Evolutionary conservation across 306 rosid genomes (phyloP), one percentile per base, ranked within the genome.

Genomic region (Vachellia pachyceras): DNA sequence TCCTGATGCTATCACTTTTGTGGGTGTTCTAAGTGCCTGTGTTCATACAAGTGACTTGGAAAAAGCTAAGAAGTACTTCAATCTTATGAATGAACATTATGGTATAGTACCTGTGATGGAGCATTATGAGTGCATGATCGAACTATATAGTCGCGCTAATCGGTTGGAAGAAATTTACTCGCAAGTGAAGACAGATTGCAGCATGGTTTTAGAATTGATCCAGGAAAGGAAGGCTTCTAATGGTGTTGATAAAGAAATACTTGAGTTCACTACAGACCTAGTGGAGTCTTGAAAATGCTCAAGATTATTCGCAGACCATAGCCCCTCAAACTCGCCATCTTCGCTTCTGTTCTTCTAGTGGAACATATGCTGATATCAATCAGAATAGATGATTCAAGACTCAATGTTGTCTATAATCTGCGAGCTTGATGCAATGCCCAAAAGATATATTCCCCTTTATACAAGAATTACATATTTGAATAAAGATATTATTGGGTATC

Each of bases 21-120:
- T 86, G 0, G 89, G 84, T 75, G 82, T 86, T 76, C 42, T 82
- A 42, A 82, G 79, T 54, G 86, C 84, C 35, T 85, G 89, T 25
- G 72, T 75, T 70, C 75, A 79, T 29, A 64, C 70, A 55, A 75
- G 71, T 54, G 8, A 29, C 70, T 39, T 75, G 15, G 86, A 82
- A 47, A 36, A 63, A 79, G 89, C 82, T 25, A 54, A 37, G 29
- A 86, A 75, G 73, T 86, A 82, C 80, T 82, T 86, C 82, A 76
- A 20, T 55, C 84, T 78, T 67, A 90, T 90, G 94, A 78, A 79
- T 22, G 85, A 85, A 46, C 76, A 54, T 58, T 90, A 90, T 67
- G 89, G 89, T 44, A 81, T 90, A 83, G 70, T 58, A 67, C 92
- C 89, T 58, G 50, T 90, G 46, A 84, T 80, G 74, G 92, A 88